These are phyloP conservation scores for Blumeria graminis DNA, from an alignment of 2,329 filamentous ascomycete species.

Conservation along the genomic window DNA sequence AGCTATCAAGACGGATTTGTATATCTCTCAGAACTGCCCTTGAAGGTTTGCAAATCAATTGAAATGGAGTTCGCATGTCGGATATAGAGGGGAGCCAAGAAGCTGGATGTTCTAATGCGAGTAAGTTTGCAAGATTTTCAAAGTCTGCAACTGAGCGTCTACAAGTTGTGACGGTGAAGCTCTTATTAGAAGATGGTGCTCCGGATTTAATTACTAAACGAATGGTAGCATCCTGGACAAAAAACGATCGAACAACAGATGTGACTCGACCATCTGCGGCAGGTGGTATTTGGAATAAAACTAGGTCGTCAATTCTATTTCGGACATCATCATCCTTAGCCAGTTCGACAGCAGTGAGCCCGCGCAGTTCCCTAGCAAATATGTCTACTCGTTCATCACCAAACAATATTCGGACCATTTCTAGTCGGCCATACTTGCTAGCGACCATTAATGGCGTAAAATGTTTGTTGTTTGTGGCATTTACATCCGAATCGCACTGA, in stretches of 20 bases:
- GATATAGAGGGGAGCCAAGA: slow-evolving; percentile 75
- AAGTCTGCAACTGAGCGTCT: slow-evolving; percentile 73
- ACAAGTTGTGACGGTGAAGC: slow-evolving; percentile 85
- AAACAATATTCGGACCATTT: slow-evolving; percentile 76
- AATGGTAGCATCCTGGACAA: slow-evolving; percentile 88
- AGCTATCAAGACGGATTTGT: slow-evolving; percentile 66
- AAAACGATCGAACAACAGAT: slow-evolving; percentile 82
- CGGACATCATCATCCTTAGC: slow-evolving; percentile 95
- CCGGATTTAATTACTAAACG: slow-evolving; percentile 87
- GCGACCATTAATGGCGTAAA: slow-evolving; percentile 96
- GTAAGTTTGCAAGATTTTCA: slow-evolving; percentile 63
- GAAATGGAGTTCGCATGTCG: slow-evolving; percentile 65
- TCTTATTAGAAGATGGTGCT: slow-evolving; percentile 44
- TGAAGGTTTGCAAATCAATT: slow-evolving; percentile 80
- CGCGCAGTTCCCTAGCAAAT: slow-evolving; percentile 59
- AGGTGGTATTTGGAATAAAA: slow-evolving; percentile 51
- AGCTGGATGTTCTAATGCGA: slow-evolving; percentile 74
- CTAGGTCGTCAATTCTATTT: slow-evolving; percentile 86
- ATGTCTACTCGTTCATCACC: slow-evolving; percentile 71
- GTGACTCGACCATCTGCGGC: slow-evolving; percentile 62
- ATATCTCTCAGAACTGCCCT: slow-evolving; percentile 67
- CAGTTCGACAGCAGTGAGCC: slow-evolving; percentile 80
- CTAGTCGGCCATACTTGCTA: slow-evolving; percentile 89
- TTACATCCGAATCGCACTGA: slow-evolving; percentile 81
- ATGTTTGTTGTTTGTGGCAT: slow-evolving; percentile 79